phyloP scores from a whole-genome alignment of 2,329 filamentous ascomycete species.

The Parasarocladium wereldwijsianum region DNA sequence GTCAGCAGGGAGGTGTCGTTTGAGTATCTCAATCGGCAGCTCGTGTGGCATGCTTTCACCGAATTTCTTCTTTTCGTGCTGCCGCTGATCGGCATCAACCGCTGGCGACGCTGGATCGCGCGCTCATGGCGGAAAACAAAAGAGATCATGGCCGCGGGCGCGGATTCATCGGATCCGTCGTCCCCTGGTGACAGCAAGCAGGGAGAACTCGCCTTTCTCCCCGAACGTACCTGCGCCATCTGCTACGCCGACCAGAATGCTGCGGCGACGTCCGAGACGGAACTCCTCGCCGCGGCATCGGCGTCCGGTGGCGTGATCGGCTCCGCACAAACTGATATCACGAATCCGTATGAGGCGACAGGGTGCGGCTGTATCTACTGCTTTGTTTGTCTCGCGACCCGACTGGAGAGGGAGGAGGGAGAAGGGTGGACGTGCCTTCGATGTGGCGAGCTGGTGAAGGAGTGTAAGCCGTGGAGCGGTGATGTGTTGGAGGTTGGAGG shows the following conservation, averaged over 20 bases:
- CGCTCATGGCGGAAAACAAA: constrained; percentile 75
- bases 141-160: constrained; percentile 39
- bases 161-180: constrained; percentile 28
- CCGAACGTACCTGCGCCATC: constrained; percentile 88
- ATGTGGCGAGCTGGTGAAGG: constrained; percentile 69
- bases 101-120: constrained; percentile 83
- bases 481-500: constrained; percentile 57
- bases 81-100: constrained; percentile 87
- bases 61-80: constrained; percentile 95
- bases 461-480: constrained; percentile 83
- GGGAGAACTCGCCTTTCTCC: constrained; percentile 73
- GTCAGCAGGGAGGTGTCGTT: constrained; percentile 88
- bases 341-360: constrained; percentile 86
- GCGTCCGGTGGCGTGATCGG: constrained; percentile 67
- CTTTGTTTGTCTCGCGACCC: constrained; percentile 85
- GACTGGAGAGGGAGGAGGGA: constrained; percentile 82
- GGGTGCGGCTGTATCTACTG: constrained; percentile 90
- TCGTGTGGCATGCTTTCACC: constrained; percentile 99
- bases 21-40: constrained; percentile 91
- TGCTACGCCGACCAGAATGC: constrained; percentile 92
- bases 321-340: constrained; percentile 82
- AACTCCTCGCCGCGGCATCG: constrained; percentile 52
- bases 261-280: constrained; percentile 52
- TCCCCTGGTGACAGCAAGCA: constrained; percentile 19
- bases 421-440: constrained; percentile 87